These are phyloP conservation scores for Penicillium frequentans DNA, from an alignment of 2,329 filamentous ascomycete species.

Conservation along the genomic window DNA sequence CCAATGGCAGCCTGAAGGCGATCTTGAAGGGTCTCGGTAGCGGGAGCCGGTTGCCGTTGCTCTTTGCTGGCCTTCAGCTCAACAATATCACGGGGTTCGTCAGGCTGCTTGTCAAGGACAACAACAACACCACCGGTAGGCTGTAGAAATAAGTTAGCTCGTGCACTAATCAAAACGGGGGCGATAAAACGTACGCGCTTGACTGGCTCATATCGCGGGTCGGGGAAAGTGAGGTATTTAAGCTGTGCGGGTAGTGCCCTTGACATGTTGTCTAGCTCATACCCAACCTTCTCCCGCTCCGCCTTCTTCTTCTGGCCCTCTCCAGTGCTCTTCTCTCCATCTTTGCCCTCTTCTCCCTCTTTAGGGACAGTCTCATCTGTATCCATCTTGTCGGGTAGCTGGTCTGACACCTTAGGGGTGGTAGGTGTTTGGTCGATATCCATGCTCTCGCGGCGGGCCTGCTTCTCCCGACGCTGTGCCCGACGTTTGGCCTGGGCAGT, in stretches of 20 bases:
- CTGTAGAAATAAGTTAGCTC: conserved; percentile 54
- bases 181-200: conserved; percentile 66
- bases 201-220: conserved; percentile 88
- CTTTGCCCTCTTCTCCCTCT: conserved; percentile 56
- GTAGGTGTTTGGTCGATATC: conserved; percentile 81
- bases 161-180: background rate
- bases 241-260: conserved; percentile 88
- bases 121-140: conserved; percentile 91
- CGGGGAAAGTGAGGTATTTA: conserved; percentile 91
- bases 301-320: conserved; percentile 78
- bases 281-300: conserved; percentile 95
- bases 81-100: conserved; percentile 75
- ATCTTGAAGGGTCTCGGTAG: conserved; percentile 43
- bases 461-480: conserved; percentile 89
- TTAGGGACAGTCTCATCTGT: conserved; percentile 59
- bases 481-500: conserved; percentile 95
- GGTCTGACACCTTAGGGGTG: conserved; percentile 64
- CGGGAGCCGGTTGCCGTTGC: conserved; percentile 42
- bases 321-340: conserved; percentile 60
- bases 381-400: conserved; percentile 83
- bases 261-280: conserved; percentile 96
- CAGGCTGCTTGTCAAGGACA: conserved; percentile 79
- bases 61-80: conserved; percentile 90
- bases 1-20: conserved; percentile 43
- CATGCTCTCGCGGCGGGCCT: conserved; percentile 90